A percentile compares a stretch with the other conserved stretches of the same genome.
These are phyloP conservation scores for Paraurostyla sp. DNA, from an alignment of 73 alveolate genomes.

Conservation along the genomic window DNA sequence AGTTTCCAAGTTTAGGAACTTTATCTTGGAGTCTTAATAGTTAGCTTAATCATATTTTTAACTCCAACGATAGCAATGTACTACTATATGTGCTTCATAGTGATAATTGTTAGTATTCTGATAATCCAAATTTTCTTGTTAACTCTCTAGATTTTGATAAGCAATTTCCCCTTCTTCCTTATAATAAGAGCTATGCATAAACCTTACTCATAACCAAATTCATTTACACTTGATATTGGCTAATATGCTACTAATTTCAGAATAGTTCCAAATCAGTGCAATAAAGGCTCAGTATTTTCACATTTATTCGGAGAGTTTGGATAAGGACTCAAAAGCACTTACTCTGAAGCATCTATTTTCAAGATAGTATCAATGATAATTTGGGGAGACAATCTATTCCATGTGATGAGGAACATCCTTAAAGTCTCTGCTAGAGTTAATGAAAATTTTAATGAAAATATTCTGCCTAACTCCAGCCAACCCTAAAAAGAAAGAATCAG, in stretches of 20 bases:
- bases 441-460: not conserved
- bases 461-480: not conserved
- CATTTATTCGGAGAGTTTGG: slow-evolving; percentile 49
- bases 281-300: slow-evolving; percentile 9
- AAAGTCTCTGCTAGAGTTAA: slow-evolving; percentile 34
- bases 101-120: slow-evolving; percentile 51
- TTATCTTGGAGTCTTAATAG: slow-evolving; percentile 81
- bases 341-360: slow-evolving; percentile 19
- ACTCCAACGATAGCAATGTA: slow-evolving; percentile 86
- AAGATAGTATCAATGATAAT: not conserved
- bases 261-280: slow-evolving; percentile 11
- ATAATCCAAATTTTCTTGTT: slow-evolving; percentile 35
- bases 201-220: slow-evolving; percentile 48
- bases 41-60: slow-evolving; percentile 80
- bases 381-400: slow-evolving; percentile 33
- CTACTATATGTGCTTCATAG: slow-evolving; percentile 60
- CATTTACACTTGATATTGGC: slow-evolving; percentile 2
- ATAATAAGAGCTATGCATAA: not conserved
- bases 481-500: not conserved
- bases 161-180: slow-evolving; percentile 67
- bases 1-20: slow-evolving; percentile 55
- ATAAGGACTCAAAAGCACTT: not conserved
- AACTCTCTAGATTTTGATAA: not conserved
- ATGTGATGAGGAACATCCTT: slow-evolving; percentile 39
- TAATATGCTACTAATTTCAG: not conserved